These are phyloP conservation scores for Coemansia guatemalensis DNA, from an alignment of 192 early-diverging fungal species.

Conservation along the genomic window DNA sequence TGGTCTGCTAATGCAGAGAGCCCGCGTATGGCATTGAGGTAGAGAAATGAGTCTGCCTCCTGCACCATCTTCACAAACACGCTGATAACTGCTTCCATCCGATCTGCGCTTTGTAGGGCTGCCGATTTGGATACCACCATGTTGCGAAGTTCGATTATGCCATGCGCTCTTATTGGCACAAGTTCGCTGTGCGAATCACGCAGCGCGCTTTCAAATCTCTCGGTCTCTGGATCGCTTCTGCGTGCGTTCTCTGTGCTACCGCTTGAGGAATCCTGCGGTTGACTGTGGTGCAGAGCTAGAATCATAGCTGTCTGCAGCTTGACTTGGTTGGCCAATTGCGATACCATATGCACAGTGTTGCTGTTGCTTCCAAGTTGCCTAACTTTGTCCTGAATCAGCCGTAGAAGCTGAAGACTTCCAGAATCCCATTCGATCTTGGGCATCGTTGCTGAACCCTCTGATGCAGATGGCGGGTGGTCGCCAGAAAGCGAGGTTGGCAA, in stretches of 20 bases:
- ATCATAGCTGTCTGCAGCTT: constrained; percentile 30
- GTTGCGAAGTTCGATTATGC: constrained; percentile 76
- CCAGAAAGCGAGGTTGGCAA: not conserved
- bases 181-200: constrained; percentile 74
- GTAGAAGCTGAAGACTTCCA: constrained; percentile 22
- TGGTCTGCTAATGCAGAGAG: constrained; percentile 80
- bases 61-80: constrained; percentile 78
- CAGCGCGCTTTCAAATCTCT: constrained; percentile 72
- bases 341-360: not conserved
- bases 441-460: not conserved
- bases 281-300: constrained; percentile 30
- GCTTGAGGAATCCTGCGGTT: not conserved
- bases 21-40: constrained; percentile 90
- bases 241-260: not conserved
- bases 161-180: constrained; percentile 86
- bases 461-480: not conserved
- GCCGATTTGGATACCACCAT: constrained; percentile 73
- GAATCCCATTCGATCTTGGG: constrained; percentile 17
- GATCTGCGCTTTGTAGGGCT: constrained; percentile 44
- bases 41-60: constrained; percentile 86
- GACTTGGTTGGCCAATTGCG: constrained; percentile 12
- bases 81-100: constrained; percentile 65
- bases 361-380: constrained; percentile 7
- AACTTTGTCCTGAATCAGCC: constrained; percentile 19
- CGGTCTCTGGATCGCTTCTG: constrained; percentile 42